Base-by-base conservation (phyloP, 2,329 filamentous ascomycete species). In the Aspergillus ruber region DNA sequence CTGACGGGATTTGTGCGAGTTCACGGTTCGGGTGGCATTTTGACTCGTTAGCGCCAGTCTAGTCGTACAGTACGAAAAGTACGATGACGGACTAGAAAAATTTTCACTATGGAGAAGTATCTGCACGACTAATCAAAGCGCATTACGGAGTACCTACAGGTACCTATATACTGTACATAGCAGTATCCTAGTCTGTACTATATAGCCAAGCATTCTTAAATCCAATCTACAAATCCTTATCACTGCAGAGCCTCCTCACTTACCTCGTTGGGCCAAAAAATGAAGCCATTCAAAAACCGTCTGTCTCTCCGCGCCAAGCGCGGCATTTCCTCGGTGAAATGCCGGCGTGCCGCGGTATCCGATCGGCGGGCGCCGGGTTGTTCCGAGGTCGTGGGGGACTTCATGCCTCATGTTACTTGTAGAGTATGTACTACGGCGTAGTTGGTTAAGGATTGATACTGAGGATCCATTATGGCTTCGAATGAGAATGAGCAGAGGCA, bases 221-320 rank as follows among this genome's bases (percentile, higher is more conserved):
- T 29, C 10, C 25, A 25, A 27, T 27, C 8, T 10, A 9, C 25
- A 27, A 27, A 27, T 27, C 1, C 25, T 9, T 7, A 7, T 23
- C 23, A 23, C 8, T 7, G 23, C 25, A 29, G 25, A 29, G 25
- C 25, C 25, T 27, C 25, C 25, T 27, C 25, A 12, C 25, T 29
- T 29, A 29, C 25, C 25, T 29, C 25, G 25, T 29, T 29, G 4
- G 25, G 25, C 25, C 25, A 29, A 29, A 29, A 18, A 39, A 6
- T 39, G 20, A 32, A 33, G 33, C 38, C 44, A 44, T 50, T 45
- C 39, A 35, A 43, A 45, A 44, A 45, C 25, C 23, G 45, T 49
- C 51, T 55, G 45, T 49, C 51, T 55, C 56, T 58, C 53, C 51
- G 47, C 48, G 61, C 60, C 58, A 61, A 61, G 60, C 57, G 49